Base-by-base conservation (phyloP, 2,329 filamentous ascomycete genomes). In the Cladosporium sphaerospermum region DNA sequence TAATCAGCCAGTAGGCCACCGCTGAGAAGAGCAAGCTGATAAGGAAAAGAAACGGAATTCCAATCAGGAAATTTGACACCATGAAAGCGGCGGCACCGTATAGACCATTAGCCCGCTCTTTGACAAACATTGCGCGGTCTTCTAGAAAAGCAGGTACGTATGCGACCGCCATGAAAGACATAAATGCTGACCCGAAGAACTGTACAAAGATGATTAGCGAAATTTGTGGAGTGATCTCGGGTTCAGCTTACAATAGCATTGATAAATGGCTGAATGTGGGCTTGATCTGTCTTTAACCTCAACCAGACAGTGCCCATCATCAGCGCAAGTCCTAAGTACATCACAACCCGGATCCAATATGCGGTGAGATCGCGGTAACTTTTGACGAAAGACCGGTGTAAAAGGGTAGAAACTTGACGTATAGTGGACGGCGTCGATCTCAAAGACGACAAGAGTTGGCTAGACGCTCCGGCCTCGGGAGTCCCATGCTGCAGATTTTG, bases 241-340 rank as follows among this genome's bases (percentile, higher is more conserved):
- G 37, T 11, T n/a, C 13, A 9, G 57, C 61, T 56, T 54, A 64
- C 62, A 58, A 95, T 86, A 44, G 87, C 86, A 66, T 95, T 95
- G 68, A 84, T 89, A 62, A 88, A 87, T 0, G 88, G 83, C 62
- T 89, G 85, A 60, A 95, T 92, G 55, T 86, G 85, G 53, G 78
- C 73, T 65, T 95, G 89, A 0, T 77, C 72, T 0, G 84, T 77
- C 3, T 78, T 72, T 2, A 95, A 75, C 4, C 89, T 82, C 11
- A 95, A 73, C 84, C 88, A 95, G 10, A 95, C 86, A 0, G 89
- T 95, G 4, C 89, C 89, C 85, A 92, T 90, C 80, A 93, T 85
- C 61, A 93, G 81, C 1, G 88, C 88, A 11, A 95, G 76, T 71
- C 81, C 82, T 56, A 85, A 76, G 68, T 95, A 93, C 88, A 95